Conservation (phyloP, 106 monocot species). For the Dendrobium catenatum region DNA sequence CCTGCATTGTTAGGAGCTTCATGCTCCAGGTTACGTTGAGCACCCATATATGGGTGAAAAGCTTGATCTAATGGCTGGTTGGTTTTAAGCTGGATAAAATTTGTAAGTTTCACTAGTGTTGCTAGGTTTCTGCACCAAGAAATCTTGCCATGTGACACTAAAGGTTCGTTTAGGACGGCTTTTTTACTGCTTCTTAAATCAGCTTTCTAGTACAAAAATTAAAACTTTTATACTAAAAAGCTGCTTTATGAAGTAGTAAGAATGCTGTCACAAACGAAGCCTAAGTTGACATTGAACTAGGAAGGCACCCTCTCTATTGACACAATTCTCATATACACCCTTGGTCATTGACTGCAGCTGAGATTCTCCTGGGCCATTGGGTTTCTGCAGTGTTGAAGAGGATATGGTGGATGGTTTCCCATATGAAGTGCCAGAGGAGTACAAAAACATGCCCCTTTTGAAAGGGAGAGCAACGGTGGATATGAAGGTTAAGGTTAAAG, state of each 20-base stretch:
- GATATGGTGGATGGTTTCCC: constrained; percentile 98
- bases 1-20: no score
- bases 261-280: no score
- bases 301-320: constrained; percentile 16
- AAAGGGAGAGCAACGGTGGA: constrained; percentile 91
- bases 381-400: constrained; percentile 99
- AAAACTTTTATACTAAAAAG: no score
- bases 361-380: constrained; percentile 91
- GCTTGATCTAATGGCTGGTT: background rate
- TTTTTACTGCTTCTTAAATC: no score
- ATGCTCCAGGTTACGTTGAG: no score
- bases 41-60: background rate
- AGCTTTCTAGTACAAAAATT: no score
- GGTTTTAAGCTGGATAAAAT: background rate
- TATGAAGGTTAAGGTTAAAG: constrained; percentile 98
- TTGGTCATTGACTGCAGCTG: constrained; percentile 99
- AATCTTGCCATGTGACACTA: background rate
- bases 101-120: background rate
- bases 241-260: no score
- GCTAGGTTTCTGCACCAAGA: background rate
- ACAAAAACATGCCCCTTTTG: constrained; percentile 79
- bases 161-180: no score
- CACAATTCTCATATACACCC: constrained; percentile 74
- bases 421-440: constrained; percentile 87
- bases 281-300: constrained; percentile 1